A percentile compares a stretch with the other conserved stretches of the same genome.
Evolutionary conservation across 2,329 filamentous ascomycete species (phyloP).

Genomic region (Pseudomassariella vexata): DNA sequence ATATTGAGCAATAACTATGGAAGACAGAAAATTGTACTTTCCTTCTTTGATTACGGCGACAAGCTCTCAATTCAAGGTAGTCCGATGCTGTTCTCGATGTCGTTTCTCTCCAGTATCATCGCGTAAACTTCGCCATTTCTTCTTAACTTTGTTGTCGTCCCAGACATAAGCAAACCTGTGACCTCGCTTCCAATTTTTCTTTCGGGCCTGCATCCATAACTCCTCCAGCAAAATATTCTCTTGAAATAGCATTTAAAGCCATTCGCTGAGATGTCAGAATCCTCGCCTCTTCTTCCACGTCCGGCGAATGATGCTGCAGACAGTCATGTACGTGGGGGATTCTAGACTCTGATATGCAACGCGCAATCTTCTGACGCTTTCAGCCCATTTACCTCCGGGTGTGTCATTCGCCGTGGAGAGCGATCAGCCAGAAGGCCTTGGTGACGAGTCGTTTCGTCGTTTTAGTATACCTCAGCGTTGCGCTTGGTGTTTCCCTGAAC

Average conservation of each 20-base stretch:
- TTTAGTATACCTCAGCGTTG: constrained; percentile 35
- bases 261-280: constrained; percentile 17
- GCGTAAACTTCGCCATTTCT: too few relatives aligned
- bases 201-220: constrained; percentile 2
- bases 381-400: constrained; percentile 46
- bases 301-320: constrained; percentile 12
- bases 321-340: constrained; percentile 22
- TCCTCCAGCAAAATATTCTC: constrained; percentile 1
- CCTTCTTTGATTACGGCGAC: too few relatives aligned
- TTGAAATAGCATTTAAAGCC: not conserved
- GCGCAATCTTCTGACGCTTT: not conserved
- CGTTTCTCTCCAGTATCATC: too few relatives aligned
- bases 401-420: constrained; percentile 45
- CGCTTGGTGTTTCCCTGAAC: constrained; percentile 34
- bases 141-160: too few relatives aligned
- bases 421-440: constrained; percentile 39
- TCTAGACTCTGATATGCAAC: not conserved
- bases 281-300: constrained; percentile 21
- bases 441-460: constrained; percentile 36
- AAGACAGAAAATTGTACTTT: too few relatives aligned
- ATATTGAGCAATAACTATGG: too few relatives aligned
- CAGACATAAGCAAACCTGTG: too few relatives aligned
- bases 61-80: too few relatives aligned
- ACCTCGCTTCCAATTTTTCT: too few relatives aligned
- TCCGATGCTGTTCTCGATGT: too few relatives aligned